Evolutionary conservation across 208 protist species (phyloP).

Genomic region (Acanthamoeba divionensis): DNA sequence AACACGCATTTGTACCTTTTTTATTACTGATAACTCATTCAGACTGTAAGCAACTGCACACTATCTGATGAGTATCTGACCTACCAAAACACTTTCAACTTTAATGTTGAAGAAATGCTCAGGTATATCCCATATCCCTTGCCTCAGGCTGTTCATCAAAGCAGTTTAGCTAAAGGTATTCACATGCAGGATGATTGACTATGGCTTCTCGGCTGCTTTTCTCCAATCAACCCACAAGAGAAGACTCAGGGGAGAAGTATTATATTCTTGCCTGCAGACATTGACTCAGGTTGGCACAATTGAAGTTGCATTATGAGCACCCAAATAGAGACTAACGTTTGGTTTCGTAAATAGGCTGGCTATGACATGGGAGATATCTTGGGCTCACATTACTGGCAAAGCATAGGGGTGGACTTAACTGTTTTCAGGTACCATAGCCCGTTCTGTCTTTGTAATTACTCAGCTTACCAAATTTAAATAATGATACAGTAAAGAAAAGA

Average conservation of each 20-base stretch:
- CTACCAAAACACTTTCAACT: conserved; percentile 68
- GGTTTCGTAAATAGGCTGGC: not conserved
- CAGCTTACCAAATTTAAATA: not conserved
- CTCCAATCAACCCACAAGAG: conserved; percentile 31
- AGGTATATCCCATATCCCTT: too few species aligned
- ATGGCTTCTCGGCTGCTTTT: conserved; percentile 56
- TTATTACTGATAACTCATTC: not conserved
- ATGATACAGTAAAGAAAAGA: not conserved
- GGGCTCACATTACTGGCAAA: conserved; percentile 1
- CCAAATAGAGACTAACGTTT: too few species aligned
- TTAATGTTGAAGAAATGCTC: conserved; percentile 69
- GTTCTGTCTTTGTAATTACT: not conserved
- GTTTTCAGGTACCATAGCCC: not conserved
- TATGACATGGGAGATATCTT: conserved; percentile 24
- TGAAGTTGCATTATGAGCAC: too few species aligned
- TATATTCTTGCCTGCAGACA: not conserved
- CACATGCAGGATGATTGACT: too few species aligned
- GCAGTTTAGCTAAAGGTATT: too few species aligned
- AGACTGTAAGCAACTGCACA: conserved; percentile 69
- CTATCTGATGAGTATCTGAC: conserved; percentile 66
- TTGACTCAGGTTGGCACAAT: not conserved
- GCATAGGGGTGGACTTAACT: conserved; percentile 28
- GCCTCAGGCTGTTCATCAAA: conserved; percentile 61
- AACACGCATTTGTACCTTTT: not conserved
- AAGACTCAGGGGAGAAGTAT: not conserved